A percentile compares a stretch with the other conserved stretches of the same genome.
Evolutionary conservation across 2,329 filamentous ascomycete genomes (phyloP).

Genomic region (Trichoderma lentiforme): DNA sequence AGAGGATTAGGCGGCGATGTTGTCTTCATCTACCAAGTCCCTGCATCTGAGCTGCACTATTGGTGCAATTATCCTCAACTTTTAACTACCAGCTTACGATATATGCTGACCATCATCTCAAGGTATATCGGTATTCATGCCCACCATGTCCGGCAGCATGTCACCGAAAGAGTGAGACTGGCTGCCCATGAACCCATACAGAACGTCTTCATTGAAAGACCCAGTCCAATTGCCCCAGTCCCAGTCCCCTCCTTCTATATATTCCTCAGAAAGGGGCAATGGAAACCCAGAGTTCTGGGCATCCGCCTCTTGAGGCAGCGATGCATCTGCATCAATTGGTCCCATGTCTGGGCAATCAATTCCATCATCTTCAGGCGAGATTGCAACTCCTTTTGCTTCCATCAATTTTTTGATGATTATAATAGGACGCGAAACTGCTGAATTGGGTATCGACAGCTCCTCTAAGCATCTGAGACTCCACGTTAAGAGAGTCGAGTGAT

Average conservation of each 20-base stretch:
- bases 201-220: background rate
- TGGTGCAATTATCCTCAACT: background rate
- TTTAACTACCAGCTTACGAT: background rate
- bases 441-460: background rate
- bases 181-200: background rate
- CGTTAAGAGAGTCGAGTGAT: background rate
- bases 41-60: background rate
- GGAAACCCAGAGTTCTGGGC: background rate
- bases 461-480: background rate
- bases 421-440: background rate
- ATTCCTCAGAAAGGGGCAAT: background rate
- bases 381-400: background rate
- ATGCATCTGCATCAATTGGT: background rate
- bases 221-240: background rate
- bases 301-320: background rate
- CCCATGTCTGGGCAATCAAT: background rate
- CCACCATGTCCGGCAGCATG: background rate
- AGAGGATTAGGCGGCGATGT: background rate
- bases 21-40: background rate
- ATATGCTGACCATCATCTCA: background rate
- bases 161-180: background rate
- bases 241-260: background rate
- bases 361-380: background rate
- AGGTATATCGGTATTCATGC: background rate
- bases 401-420: background rate